A percentile compares a stretch with the other conserved stretches of the same genome.
These are phyloP conservation scores for Drechslerella coelobrocha DNA, from an alignment of 2,329 filamentous ascomycete species.

Conservation along the genomic window DNA sequence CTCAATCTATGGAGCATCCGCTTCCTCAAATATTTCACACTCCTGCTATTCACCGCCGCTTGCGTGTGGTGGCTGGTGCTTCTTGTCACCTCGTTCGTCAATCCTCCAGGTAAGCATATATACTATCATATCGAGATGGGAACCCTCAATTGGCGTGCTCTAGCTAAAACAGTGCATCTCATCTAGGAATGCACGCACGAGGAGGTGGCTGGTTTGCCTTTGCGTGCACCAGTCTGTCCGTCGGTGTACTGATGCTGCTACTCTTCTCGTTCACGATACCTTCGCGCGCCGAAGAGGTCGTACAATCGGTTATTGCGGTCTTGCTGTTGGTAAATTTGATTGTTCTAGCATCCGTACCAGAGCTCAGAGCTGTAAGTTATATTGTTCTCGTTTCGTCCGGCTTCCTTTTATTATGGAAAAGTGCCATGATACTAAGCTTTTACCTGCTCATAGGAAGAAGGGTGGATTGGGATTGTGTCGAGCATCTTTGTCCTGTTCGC, in stretches of 20 bases:
- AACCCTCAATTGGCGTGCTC: neutral
- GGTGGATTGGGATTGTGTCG: slow-evolving; percentile 84
- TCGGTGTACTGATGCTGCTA: slow-evolving; percentile 75
- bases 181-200: slow-evolving; percentile 70
- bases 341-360: slow-evolving; percentile 76
- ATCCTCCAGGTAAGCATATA: slow-evolving; percentile 69
- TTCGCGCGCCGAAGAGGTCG: slow-evolving; percentile 76
- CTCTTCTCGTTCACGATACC: slow-evolving; percentile 88
- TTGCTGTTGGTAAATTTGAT: slow-evolving; percentile 77
- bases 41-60: slow-evolving; percentile 75
- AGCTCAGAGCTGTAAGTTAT: slow-evolving; percentile 65
- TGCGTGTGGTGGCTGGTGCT: slow-evolving; percentile 93
- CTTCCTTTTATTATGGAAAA: slow-evolving; percentile 59
- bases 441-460: slow-evolving; percentile 47
- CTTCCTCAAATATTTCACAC: slow-evolving; percentile 76
- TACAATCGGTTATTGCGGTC: slow-evolving; percentile 71
- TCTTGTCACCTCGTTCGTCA: slow-evolving; percentile 88
- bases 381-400: neutral
- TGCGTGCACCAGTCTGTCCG: slow-evolving; percentile 76
- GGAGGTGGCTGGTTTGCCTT: slow-evolving; percentile 86
- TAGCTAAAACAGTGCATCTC: neutral
- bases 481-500: slow-evolving; percentile 83
- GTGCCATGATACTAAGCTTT: neutral
- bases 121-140: neutral
- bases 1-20: slow-evolving; percentile 95